phyloP scores from a whole-genome alignment of 208 protist genomes.

The Acanthamoeba healyi region DNA sequence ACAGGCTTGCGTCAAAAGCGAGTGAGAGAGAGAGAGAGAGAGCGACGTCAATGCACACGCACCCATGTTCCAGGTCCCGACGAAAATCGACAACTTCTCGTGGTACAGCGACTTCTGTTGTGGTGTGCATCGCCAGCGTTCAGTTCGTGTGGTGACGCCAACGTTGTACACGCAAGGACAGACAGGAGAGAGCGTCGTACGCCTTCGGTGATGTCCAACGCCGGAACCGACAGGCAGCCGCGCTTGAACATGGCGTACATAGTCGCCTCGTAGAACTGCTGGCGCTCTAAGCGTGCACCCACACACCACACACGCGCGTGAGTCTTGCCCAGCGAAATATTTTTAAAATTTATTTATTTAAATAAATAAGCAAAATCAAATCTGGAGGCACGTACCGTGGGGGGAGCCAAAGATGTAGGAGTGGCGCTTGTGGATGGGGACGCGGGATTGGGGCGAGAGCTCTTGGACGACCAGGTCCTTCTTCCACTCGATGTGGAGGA shows the following conservation, averaged over 20 bases:
- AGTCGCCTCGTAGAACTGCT: constrained; percentile 64
- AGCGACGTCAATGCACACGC: not conserved
- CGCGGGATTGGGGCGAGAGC: not conserved
- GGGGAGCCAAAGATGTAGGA: constrained; percentile 59
- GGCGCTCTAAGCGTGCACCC: not conserved
- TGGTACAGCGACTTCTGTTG: constrained; percentile 54
- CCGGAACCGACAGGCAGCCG: not conserved
- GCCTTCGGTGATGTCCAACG: not conserved
- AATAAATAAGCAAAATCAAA: constrained; percentile 43
- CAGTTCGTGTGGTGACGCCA: too few relatives aligned
- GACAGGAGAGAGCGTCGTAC: not conserved
- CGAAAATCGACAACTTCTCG: constrained; percentile 56
- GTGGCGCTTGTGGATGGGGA: constrained; percentile 21
- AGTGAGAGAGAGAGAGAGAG: not conserved
- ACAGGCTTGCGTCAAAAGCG: not conserved
- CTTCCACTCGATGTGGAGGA: constrained; percentile 71
- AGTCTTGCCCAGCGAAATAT: not conserved
- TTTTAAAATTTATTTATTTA: not conserved
- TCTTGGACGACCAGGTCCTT: not conserved
- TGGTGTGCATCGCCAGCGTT: too few relatives aligned
- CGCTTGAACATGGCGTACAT: constrained; percentile 56
- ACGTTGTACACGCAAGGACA: too few relatives aligned
- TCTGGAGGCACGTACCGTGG: not conserved
- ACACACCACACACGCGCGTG: not conserved
- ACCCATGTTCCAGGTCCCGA: constrained; percentile 68